These are phyloP conservation scores for Apiotrichum akiyoshidainum DNA, from an alignment of 1,284 basidiomycete species.

Conservation along the genomic window DNA sequence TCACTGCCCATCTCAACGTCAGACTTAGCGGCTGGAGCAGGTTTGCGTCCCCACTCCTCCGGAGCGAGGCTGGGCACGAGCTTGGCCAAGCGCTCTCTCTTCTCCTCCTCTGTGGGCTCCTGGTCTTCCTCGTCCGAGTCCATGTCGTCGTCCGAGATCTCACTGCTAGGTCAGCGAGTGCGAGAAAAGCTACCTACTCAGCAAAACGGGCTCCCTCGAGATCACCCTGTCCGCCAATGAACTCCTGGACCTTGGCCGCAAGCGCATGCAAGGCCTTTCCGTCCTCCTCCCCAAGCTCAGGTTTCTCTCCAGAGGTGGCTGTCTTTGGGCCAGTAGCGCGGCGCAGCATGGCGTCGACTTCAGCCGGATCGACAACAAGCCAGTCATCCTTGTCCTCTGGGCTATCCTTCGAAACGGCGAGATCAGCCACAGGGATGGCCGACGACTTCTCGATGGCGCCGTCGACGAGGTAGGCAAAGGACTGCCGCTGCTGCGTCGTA, in stretches of 20 bases:
- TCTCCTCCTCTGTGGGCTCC: conserved; percentile 39
- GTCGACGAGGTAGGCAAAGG: conserved; percentile 71
- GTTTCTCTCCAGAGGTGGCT: conserved; percentile 42
- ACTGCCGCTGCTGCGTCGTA: conserved; percentile 56
- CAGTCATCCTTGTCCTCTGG: conserved; percentile 46
- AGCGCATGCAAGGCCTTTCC: conserved; percentile 68
- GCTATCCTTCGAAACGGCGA: conserved; percentile 8
- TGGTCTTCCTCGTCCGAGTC: conserved; percentile 33
- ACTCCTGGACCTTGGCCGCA: conserved; percentile 76
- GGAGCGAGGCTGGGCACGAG: conserved; percentile 49
- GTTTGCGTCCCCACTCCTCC: conserved; percentile 51
- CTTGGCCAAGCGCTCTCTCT: conserved; percentile 38
- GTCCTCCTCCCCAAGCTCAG: conserved; percentile 56
- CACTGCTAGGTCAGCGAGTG: conserved; percentile 24
- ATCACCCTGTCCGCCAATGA: conserved; percentile 81
- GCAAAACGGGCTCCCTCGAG: conserved; percentile 80
- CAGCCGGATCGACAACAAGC: conserved; percentile 47
- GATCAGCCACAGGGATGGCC: conserved; percentile 1
- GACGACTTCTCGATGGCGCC: conserved; percentile 55
- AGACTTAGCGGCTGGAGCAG: neutral
- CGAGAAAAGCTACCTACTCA: conserved; percentile 61
- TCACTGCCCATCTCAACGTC: conserved; percentile 9
- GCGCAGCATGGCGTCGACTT: conserved; percentile 47
- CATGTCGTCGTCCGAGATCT: conserved; percentile 53
- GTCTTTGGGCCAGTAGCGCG: conserved; percentile 23